These are phyloP conservation scores for Xylaria sp. DNA, from an alignment of 2,329 filamentous ascomycete genomes.

Conservation along the genomic window DNA sequence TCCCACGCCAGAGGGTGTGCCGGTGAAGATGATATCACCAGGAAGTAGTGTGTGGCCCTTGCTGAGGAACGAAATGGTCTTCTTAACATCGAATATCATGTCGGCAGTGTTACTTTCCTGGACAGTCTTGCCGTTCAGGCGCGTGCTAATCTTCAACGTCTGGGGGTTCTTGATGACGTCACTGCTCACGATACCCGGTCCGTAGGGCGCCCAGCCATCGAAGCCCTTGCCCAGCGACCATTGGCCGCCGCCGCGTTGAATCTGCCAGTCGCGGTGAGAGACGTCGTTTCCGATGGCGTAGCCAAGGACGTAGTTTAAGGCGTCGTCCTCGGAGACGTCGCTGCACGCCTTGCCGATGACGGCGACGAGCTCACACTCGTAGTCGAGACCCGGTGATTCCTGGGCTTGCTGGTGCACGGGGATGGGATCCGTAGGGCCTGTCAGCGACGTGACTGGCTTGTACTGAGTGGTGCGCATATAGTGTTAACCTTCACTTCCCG, in stretches of 20 bases:
- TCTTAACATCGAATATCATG: constrained; percentile 71
- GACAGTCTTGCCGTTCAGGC: constrained; percentile 67
- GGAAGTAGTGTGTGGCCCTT: constrained; percentile 71
- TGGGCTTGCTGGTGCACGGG: constrained; percentile 74
- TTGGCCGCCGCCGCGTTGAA: constrained; percentile 74
- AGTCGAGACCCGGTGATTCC: constrained; percentile 74
- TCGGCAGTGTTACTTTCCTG: constrained; percentile 69
- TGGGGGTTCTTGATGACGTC: constrained; percentile 68
- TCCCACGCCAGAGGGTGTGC: constrained; percentile 76
- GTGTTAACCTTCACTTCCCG: constrained; percentile 3
- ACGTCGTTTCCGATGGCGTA: constrained; percentile 83
- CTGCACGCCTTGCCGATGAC: constrained; percentile 75
- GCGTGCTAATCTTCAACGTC: constrained; percentile 65
- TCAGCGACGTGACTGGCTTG: constrained; percentile 74
- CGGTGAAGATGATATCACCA: constrained; percentile 74
- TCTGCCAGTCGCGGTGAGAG: constrained; percentile 82
- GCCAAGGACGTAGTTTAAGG: constrained; percentile 78
- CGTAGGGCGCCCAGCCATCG: constrained; percentile 79
- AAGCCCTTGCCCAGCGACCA: constrained; percentile 80
- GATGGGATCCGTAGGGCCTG: constrained; percentile 73
- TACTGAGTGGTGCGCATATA: constrained; percentile 54
- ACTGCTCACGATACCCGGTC: constrained; percentile 74
- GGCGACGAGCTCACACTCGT: constrained; percentile 82
- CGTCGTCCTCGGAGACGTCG: constrained; percentile 72
- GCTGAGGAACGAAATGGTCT: constrained; percentile 69